Conservation (phyloP, 352 stramenopile species). For the Phytophthora tubulina region DNA sequence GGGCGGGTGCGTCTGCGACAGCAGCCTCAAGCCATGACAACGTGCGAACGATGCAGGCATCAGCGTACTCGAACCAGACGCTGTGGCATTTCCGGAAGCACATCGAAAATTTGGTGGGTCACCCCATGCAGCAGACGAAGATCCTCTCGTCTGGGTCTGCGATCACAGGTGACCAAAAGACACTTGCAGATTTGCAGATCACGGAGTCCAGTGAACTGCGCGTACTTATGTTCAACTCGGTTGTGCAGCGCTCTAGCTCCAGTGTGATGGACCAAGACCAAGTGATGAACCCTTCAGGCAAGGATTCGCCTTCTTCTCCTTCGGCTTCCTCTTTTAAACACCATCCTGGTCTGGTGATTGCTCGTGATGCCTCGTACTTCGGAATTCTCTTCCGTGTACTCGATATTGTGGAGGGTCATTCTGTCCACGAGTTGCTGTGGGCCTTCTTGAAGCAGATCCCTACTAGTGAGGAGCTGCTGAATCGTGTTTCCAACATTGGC, state of each 20-base stretch:
- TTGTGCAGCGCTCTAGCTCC: slow-evolving; percentile 64
- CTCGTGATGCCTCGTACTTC: slow-evolving; percentile 77
- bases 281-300: slow-evolving; percentile 35
- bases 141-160: slow-evolving; percentile 74
- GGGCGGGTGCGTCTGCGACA: slow-evolving; percentile 23
- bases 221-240: slow-evolving; percentile 84
- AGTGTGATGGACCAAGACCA: slow-evolving; percentile 53
- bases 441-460: slow-evolving; percentile 88
- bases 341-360: slow-evolving; percentile 72
- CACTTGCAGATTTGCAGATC: slow-evolving; percentile 81
- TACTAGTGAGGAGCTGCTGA: slow-evolving; percentile 75
- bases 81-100: slow-evolving; percentile 77
- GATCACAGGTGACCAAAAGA: slow-evolving; percentile 84
- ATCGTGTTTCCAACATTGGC: slow-evolving; percentile 69
- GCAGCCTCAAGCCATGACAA: slow-evolving; percentile 53
- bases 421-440: slow-evolving; percentile 79
- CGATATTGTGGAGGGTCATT: slow-evolving; percentile 66
- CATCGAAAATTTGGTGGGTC: slow-evolving; percentile 72
- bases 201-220: slow-evolving; percentile 80
- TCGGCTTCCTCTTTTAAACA: slow-evolving; percentile 41
- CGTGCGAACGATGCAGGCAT: slow-evolving; percentile 63
- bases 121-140: slow-evolving; percentile 86
- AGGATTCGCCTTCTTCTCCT: slow-evolving; percentile 26
- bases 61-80: slow-evolving; percentile 84
- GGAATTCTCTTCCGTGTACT: slow-evolving; percentile 87